Percentiles rank a stretch among this genome's conserved stretches.
Conservation (phyloP, 495 filamentous ascomycete genomes). For the Durotheca rogersii region DNA sequence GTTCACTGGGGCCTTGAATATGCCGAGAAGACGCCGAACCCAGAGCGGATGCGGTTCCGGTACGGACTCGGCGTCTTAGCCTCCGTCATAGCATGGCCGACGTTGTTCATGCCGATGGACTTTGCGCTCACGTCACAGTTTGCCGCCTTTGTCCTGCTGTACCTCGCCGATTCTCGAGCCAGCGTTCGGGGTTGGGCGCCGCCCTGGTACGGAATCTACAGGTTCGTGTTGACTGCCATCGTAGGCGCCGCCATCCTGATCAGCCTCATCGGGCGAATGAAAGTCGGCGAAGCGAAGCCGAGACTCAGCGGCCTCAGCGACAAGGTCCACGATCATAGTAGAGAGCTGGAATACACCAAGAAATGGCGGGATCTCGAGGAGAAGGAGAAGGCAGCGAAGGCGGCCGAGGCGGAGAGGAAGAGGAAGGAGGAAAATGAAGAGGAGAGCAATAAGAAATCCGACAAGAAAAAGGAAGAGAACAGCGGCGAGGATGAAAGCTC, state of each 20-base stretch:
- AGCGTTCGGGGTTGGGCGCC: constrained; percentile 80
- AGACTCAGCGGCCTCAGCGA: constrained; percentile 54
- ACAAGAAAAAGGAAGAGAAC: constrained; percentile 4
- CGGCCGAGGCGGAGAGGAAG: no score
- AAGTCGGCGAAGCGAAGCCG: constrained; percentile 62
- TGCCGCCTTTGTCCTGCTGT: constrained; percentile 81
- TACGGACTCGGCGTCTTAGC: constrained; percentile 83
- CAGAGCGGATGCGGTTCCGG: constrained; percentile 51
- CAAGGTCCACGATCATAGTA: constrained; percentile 55
- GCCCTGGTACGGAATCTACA: constrained; percentile 88
- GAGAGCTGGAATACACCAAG: constrained; percentile 51
- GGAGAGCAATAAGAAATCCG: constrained; percentile 33
- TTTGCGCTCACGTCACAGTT: constrained; percentile 91
- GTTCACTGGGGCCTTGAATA: constrained; percentile 89
- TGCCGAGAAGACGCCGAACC: constrained; percentile 46
- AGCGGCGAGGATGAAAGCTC: neutral
- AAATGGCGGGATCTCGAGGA: constrained; percentile 65
- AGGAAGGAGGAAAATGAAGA: constrained; percentile 42
- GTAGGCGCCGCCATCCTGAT: constrained; percentile 87
- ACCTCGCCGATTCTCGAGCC: constrained; percentile 82
- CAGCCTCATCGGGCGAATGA: constrained; percentile 80
- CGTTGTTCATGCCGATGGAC: constrained; percentile 79
- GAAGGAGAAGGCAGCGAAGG: constrained; percentile 50
- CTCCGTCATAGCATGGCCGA: constrained; percentile 90
- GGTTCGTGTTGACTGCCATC: constrained; percentile 92